Evolutionary conservation across 2,329 filamentous ascomycete species (phyloP).

Genomic region (Fusarium sp.): DNA sequence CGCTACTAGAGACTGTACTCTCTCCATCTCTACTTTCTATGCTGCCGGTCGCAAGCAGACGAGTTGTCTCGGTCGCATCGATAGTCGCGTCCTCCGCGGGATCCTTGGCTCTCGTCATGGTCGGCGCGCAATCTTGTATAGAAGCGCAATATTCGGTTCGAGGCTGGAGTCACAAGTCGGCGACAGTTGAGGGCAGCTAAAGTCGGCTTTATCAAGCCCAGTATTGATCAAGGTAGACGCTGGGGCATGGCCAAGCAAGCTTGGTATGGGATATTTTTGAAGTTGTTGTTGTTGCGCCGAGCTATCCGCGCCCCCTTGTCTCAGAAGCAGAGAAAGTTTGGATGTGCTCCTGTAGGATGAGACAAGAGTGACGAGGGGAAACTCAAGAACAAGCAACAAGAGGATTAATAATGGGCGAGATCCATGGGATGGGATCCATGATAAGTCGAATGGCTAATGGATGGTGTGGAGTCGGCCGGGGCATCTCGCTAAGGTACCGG

Average conservation of each 20-base stretch:
- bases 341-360: slow-evolving; percentile 28
- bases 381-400: slow-evolving; percentile 1
- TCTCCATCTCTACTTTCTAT: slow-evolving; percentile 17
- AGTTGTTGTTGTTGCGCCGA: not conserved
- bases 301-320: slow-evolving; percentile 21
- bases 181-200: slow-evolving; percentile 18
- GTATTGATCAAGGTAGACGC: slow-evolving; percentile 23
- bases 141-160: not conserved
- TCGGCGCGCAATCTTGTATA: not conserved
- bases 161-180: not conserved
- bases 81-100: slow-evolving; percentile 8
- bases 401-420: slow-evolving; percentile 38
- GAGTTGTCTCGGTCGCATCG: slow-evolving; percentile 52
- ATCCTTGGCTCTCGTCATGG: slow-evolving; percentile 20
- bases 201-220: slow-evolving; percentile 21
- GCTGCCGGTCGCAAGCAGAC: slow-evolving; percentile 52
- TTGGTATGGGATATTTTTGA: not conserved
- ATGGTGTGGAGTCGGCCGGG: slow-evolving; percentile 33
- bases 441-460: slow-evolving; percentile 39
- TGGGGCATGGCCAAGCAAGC: slow-evolving; percentile 25
- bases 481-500: slow-evolving; percentile 1
- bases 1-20: slow-evolving; percentile 29
- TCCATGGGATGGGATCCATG: slow-evolving; percentile 27
- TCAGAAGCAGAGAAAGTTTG: slow-evolving; percentile 12
- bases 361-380: slow-evolving; percentile 38